Percentiles rank a stretch among this genome's conserved stretches.
These are phyloP conservation scores for Tetrapisispora arboricola DNA, from an alignment of 805 yeast species.

Conservation along the genomic window DNA sequence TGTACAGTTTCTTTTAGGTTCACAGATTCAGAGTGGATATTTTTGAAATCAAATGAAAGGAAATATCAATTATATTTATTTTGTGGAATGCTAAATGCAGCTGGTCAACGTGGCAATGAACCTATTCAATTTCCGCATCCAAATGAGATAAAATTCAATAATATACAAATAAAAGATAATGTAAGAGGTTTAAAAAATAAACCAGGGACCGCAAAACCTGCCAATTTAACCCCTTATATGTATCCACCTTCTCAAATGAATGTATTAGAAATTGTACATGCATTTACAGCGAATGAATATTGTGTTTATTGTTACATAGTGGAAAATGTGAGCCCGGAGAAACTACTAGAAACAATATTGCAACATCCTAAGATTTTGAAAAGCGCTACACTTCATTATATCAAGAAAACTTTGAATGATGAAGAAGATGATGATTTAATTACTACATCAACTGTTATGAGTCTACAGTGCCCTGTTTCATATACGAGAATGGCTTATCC, in stretches of 20 bases:
- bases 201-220: conserved; percentile 74
- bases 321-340: conserved; percentile 34
- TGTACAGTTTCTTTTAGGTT: conserved; percentile 36
- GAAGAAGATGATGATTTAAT: conserved; percentile 63
- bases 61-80: conserved; percentile 39
- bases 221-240: conserved; percentile 54
- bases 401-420: conserved; percentile 31
- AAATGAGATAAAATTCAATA: conserved; percentile 56
- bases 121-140: conserved; percentile 61
- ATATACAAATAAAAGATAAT: conserved; percentile 37
- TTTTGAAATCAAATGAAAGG: conserved; percentile 25
- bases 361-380: conserved; percentile 43
- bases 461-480: conserved; percentile 73
- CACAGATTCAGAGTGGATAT: conserved; percentile 32
- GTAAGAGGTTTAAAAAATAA: conserved; percentile 68
- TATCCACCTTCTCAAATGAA: conserved; percentile 29
- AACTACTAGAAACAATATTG: conserved; percentile 33
- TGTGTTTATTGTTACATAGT: conserved; percentile 51
- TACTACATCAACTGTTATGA: conserved; percentile 53
- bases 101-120: conserved; percentile 33
- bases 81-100: conserved; percentile 38
- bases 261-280: conserved; percentile 44
- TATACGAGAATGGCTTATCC: conserved; percentile 63
- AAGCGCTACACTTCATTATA: conserved; percentile 39
- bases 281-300: conserved; percentile 43